Evolutionary conservation across 768 basidiomycete species (phyloP), one percentile per base, ranked within the genome.

Genomic region (Boletus vinaceobasis): DNA sequence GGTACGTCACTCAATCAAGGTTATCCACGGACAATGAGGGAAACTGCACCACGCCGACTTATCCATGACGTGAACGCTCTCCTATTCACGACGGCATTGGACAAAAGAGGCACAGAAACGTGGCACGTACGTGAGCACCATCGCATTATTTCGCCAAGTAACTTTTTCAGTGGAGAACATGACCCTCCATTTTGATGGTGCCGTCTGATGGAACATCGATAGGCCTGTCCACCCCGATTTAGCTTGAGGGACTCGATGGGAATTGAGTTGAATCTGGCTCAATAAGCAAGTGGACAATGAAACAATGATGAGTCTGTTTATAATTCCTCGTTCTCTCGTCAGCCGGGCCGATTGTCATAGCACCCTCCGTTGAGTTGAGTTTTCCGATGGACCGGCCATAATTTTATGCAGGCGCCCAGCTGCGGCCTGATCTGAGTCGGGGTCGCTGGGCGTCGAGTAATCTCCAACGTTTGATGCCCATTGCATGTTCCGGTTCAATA

Each of bases 31-130:
- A 51, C 62, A 32, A 50, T 35, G 44, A 56, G 35, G 66, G 63
- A 57, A 65, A 50, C 11, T 17, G 17, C 19, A 42, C 48, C 9
- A 52, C 63, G 60, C 60, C 66, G 43, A 65, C 60, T 63, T 68
- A 65, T 65, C 58, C 50, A 31, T 66, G 44, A 45, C 65, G 63
- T 68, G 50, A 68, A 46, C 27, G 5, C 2, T 17, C 32, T 40
- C 19, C 47, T 26, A 39, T 43, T 45, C 39, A n/a, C 36, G 23
- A 32, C 11, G 37, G 33, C 36, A 53, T 37, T 29, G 29, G 38
- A 40, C 36, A 4, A 48, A 66, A 50, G 47, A 33, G 47, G 39
- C 17, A 36, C 44, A 36, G 32, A 38, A 66, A 64, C 53, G 36
- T 56, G 57, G 40, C 48, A 36, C 5, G 23, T 57, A 60, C 46